Evolutionary conservation across 257 asterid genomes (phyloP).

Genomic region (Capsicum chinense): DNA sequence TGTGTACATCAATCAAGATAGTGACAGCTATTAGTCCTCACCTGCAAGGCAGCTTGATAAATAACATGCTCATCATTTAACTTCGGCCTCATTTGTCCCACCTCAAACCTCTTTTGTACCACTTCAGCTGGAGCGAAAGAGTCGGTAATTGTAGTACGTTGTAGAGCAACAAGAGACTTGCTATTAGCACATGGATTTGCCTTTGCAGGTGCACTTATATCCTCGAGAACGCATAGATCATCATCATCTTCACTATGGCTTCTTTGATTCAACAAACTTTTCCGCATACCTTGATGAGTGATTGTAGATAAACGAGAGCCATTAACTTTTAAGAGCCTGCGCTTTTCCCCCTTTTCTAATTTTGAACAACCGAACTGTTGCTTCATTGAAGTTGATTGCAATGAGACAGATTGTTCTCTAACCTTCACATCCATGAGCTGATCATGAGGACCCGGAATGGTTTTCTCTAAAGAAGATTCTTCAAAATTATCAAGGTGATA

Average conservation of each 20-base stretch:
- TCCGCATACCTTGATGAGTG: conserved; percentile 48
- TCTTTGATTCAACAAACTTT: conserved; percentile 36
- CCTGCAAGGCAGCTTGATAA: conserved; percentile 83
- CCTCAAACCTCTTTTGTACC: conserved; percentile 42
- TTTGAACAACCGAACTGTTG: conserved; percentile 33
- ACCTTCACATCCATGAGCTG: conserved; percentile 33
- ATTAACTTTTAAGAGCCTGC: conserved; percentile 34
- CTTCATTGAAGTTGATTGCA: conserved; percentile 41
- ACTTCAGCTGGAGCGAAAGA: conserved; percentile 43
- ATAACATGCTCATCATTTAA: conserved; percentile 67
- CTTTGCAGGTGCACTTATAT: conserved; percentile 65
- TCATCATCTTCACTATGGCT: conserved; percentile 54
- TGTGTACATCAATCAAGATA: neutral
- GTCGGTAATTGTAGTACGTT: conserved; percentile 43
- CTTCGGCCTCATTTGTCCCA: conserved; percentile 53
- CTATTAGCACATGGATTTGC: conserved; percentile 43
- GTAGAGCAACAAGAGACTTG: conserved; percentile 43
- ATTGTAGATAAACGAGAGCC: conserved; percentile 37
- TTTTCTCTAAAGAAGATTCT: conserved; percentile 35
- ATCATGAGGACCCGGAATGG: conserved; percentile 41
- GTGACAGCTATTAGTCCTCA: conserved; percentile 31
- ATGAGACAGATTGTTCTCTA: conserved; percentile 36
- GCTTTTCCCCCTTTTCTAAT: conserved; percentile 38
- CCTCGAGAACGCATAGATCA: conserved; percentile 76
- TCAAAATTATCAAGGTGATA: conserved; percentile 39